Percentiles rank a stretch among this genome's conserved stretches.
Evolutionary conservation across 805 yeast species (phyloP).

Genomic region (Nakazawaea holstii): DNA sequence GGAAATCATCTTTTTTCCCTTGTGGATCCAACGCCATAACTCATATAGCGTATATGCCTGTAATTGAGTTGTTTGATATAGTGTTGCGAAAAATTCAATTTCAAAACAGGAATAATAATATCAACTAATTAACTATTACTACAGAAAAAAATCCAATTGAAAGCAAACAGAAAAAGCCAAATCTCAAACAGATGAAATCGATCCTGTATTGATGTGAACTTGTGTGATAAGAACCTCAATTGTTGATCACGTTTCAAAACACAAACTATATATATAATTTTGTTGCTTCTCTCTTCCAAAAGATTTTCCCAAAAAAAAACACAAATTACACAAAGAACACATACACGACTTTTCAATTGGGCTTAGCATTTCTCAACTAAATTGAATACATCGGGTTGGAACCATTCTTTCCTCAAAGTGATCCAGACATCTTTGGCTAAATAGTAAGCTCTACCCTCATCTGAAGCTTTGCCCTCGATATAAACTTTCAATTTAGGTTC

Average conservation of each 20-base stretch:
- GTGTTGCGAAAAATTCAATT: too few relatives aligned
- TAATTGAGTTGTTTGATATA: not conserved
- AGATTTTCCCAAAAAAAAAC: too few relatives aligned
- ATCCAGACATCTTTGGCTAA: constrained; percentile 69
- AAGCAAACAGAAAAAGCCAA: too few relatives aligned
- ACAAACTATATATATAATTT: too few relatives aligned
- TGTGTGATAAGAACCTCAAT: too few relatives aligned
- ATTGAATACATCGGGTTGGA: constrained; percentile 46
- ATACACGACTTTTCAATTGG: not conserved
- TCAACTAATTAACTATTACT: too few relatives aligned
- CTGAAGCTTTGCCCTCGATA: constrained; percentile 63
- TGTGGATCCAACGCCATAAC: constrained; percentile 23
- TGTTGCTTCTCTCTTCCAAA: too few relatives aligned
- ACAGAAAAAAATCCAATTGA: not conserved
- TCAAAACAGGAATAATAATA: not conserved
- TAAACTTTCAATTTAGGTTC: constrained; percentile 93
- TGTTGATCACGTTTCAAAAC: not conserved
- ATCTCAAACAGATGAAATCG: not conserved
- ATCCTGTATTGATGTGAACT: too few relatives aligned
- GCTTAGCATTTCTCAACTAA: constrained; percentile 29
- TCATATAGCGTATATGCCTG: constrained; percentile 9
- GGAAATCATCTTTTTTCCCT: constrained; percentile 43
- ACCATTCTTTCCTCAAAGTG: constrained; percentile 55
- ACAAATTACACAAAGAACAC: not conserved
- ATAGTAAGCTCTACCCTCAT: constrained; percentile 39